Conservation (phyloP, 2,329 filamentous ascomycete genomes). For the Aspergillus awamori region DNA sequence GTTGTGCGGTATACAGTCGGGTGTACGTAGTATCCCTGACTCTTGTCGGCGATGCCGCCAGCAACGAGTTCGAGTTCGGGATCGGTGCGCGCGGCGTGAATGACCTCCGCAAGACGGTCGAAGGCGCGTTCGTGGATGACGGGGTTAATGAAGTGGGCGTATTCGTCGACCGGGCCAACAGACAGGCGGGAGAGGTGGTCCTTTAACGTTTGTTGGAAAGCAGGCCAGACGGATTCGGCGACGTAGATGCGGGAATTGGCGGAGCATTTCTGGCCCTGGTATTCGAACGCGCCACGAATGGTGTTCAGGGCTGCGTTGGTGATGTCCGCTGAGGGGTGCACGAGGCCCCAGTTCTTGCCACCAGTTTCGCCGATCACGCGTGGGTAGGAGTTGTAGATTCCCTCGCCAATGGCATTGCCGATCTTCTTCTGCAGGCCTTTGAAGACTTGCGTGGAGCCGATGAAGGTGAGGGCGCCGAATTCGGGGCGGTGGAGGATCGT, state of each 20-base stretch:
- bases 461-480: conserved; percentile 89
- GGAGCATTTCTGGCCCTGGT: conserved; percentile 88
- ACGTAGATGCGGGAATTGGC: conserved; percentile 81
- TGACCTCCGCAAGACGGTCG: conserved; percentile 74
- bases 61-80: conserved; percentile 70
- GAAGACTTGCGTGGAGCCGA: conserved; percentile 89
- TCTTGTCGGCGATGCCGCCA: conserved; percentile 74
- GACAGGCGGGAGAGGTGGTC: conserved; percentile 66
- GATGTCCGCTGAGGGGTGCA: conserved; percentile 76
- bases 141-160: conserved; percentile 73
- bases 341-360: conserved; percentile 88
- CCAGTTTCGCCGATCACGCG: conserved; percentile 88
- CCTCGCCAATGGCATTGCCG: conserved; percentile 75
- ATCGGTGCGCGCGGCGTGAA: conserved; percentile 75
- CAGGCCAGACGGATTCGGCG: conserved; percentile 70
- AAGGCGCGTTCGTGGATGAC: conserved; percentile 82
- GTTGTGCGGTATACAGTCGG: conserved; percentile 78
- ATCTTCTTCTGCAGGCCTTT: conserved; percentile 84
- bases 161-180: conserved; percentile 69
- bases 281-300: conserved; percentile 84
- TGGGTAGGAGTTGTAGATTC: conserved; percentile 80
- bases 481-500: conserved; percentile 73
- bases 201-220: conserved; percentile 68
- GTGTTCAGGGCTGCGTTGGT: conserved; percentile 79
- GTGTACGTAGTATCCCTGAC: conserved; percentile 73